Percentiles rank a stretch among this genome's conserved stretches.
Conservation (phyloP, 2,329 filamentous ascomycete species). For the Pyrenophora teres region DNA sequence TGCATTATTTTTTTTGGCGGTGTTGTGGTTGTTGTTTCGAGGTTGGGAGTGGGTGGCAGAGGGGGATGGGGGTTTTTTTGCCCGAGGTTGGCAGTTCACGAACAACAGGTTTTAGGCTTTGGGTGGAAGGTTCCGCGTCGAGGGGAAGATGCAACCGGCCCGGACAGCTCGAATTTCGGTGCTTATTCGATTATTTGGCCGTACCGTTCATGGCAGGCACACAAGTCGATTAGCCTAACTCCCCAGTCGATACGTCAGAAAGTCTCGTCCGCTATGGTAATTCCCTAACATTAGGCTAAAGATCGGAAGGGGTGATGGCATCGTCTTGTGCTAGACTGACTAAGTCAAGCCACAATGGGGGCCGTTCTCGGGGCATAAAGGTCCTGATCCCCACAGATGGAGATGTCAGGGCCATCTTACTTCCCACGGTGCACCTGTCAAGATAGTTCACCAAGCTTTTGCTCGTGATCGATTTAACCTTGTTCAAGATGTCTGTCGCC, state of each 20-base stretch:
- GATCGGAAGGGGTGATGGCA: neutral
- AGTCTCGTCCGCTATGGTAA: neutral
- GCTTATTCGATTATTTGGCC: neutral
- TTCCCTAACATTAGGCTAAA: slow-evolving; percentile 3
- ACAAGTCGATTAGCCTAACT: neutral
- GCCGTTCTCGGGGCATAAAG: neutral
- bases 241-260: neutral
- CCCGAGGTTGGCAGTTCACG: no score
- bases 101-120: no score
- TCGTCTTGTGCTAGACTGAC: neutral
- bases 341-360: neutral
- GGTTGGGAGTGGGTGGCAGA: no score
- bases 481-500: slow-evolving; percentile 3
- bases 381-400: neutral
- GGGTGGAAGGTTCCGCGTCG: neutral
- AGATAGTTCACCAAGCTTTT: neutral
- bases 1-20: slow-evolving; percentile 16
- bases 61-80: no score
- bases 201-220: neutral
- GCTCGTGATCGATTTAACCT: neutral
- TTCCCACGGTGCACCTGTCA: neutral
- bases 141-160: neutral
- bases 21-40: no score
- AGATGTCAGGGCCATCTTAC: neutral
- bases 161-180: neutral